Evolutionary conservation across 768 basidiomycete species (phyloP), one percentile per base, ranked within the genome.

Genomic region (Hysterangium stoloniferum): DNA sequence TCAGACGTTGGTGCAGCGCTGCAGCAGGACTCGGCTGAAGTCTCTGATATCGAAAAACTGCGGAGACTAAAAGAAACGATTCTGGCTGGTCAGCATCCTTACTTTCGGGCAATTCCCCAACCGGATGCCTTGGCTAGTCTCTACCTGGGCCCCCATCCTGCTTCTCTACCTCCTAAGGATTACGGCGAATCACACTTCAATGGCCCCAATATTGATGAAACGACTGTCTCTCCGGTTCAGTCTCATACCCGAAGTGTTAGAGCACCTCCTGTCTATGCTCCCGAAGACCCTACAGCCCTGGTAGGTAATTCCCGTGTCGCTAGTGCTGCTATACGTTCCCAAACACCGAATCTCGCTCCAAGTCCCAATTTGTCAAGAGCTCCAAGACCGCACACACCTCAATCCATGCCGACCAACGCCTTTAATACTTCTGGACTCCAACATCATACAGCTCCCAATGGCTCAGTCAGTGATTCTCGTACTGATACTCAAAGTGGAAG

Each of bases 31-130:
- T 34, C 51, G 34, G 34, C 15, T 17, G 27, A 48, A n/a, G 33
- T 42, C 24, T 42, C 53, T 60, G 86, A 87, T 66, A 74, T 88
- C 54, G 82, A 86, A 62, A 73, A 81, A 28, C 74, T 89, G 53
- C 79, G 87, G 66, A 79, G 79, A 50, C 78, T 89, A 63, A 88
- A 89, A 64, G 68, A 77, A 20, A 68, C 76, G 49, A 88, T 89
- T 65, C 82, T 80, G 60, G 73, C 70, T 28, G 78, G 77, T 44
- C 85, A 89, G 60, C 86, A 89, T 64, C 78, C 84, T 49, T 70
- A 79, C 57, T 89, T 78, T 62, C 75, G 77, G 20, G 76, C 85
- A 25, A 61, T 76, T 40, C 84, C 86, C 22, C 74, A 79, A 53
- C 86, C 85, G 25, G 71, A 71, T 13, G 75, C 73, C 43, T 77